Evolutionary conservation across 768 basidiomycete genomes (phyloP).

Genomic region (Albatrellus ellisii): DNA sequence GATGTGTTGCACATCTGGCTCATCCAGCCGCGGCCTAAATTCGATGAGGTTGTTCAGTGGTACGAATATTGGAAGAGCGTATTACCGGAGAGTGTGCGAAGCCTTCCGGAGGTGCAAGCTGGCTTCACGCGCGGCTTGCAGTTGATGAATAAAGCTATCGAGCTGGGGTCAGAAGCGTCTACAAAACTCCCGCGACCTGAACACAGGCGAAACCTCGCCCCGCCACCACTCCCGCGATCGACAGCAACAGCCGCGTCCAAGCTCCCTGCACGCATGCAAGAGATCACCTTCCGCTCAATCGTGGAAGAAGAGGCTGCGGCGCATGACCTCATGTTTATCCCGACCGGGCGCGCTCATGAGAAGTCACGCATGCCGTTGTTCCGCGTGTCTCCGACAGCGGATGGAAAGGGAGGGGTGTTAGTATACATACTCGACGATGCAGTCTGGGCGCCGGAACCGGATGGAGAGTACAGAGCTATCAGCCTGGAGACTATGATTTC

Average conservation of each 20-base stretch:
- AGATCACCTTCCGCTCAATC: constrained; percentile 86
- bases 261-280: constrained; percentile 45
- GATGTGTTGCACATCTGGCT: constrained; percentile 89
- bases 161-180: constrained; percentile 69
- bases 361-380: constrained; percentile 82
- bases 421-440: constrained; percentile 91
- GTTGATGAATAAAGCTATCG: constrained; percentile 89
- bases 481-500: constrained; percentile 82
- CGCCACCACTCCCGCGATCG: constrained; percentile 16
- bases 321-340: constrained; percentile 83
- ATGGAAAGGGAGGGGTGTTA: constrained; percentile 77
- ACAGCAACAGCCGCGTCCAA: constrained; percentile 24
- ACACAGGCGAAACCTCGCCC: constrained; percentile 30
- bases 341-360: constrained; percentile 76
- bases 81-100: constrained; percentile 63
- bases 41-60: constrained; percentile 92
- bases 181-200: constrained; percentile 57
- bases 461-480: constrained; percentile 62
- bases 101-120: constrained; percentile 47
- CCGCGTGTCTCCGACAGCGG: constrained; percentile 62
- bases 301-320: constrained; percentile 83
- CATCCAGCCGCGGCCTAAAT: constrained; percentile 74
- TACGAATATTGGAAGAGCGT: constrained; percentile 77
- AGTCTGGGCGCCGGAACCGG: constrained; percentile 68
- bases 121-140: constrained; percentile 87